phyloP scores from a whole-genome alignment of 2,329 filamentous ascomycete species.

The Periglandula ipomoeae region DNA sequence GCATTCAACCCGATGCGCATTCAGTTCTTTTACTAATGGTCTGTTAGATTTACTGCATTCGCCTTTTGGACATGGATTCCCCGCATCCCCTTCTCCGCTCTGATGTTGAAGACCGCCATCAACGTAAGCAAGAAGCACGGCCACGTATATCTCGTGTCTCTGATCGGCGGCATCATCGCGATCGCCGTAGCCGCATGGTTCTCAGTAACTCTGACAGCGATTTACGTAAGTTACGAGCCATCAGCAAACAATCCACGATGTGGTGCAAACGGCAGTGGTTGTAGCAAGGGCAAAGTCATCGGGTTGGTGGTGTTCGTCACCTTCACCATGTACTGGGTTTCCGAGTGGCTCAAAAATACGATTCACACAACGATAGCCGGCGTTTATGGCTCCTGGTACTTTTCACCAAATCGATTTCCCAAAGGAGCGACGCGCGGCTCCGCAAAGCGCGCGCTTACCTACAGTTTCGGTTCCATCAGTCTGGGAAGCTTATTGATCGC shows the following conservation, averaged over 20 bases:
- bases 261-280: slow-evolving; percentile 44
- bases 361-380: slow-evolving; percentile 83
- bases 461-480: slow-evolving; percentile 86
- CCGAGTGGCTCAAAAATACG: slow-evolving; percentile 88
- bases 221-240: slow-evolving; percentile 79
- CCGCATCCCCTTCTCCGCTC: slow-evolving; percentile 79
- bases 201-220: slow-evolving; percentile 72
- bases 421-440: slow-evolving; percentile 75
- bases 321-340: slow-evolving; percentile 90
- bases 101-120: slow-evolving; percentile 82
- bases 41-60: slow-evolving; percentile 10
- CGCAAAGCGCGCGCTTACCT: slow-evolving; percentile 71
- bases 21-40: background rate
- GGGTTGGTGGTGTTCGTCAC: slow-evolving; percentile 80
- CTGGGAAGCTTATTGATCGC: slow-evolving; percentile 80
- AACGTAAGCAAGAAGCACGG: slow-evolving; percentile 77
- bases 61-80: slow-evolving; percentile 79
- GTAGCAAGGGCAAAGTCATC: slow-evolving; percentile 68
- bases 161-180: slow-evolving; percentile 70
- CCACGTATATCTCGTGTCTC: slow-evolving; percentile 77
- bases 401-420: slow-evolving; percentile 61
- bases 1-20: too few species aligned
- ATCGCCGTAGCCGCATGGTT: slow-evolving; percentile 78
- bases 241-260: slow-evolving; percentile 42
- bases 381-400: slow-evolving; percentile 92